Base-by-base conservation (phyloP, 2,329 filamentous ascomycete species). In the Truncatella angustata region DNA sequence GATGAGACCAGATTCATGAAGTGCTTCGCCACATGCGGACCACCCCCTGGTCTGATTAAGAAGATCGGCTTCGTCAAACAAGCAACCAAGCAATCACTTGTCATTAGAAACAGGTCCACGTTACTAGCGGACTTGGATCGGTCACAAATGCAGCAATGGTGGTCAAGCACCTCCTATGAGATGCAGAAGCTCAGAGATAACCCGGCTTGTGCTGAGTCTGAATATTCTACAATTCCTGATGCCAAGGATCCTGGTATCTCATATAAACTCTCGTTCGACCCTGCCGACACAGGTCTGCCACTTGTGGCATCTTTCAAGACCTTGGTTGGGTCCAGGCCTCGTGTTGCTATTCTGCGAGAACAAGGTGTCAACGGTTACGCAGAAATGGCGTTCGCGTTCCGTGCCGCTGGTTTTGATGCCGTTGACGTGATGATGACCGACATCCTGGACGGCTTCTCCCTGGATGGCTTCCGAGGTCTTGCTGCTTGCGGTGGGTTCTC, bases 311-410 rank as follows among this genome's bases (percentile, higher is more conserved):
- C 80, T 54, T 73, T 91, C 52, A 80, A 82, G 35, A 64, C 62
- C 9, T 34, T 50, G 18, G 60, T 71, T 55, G 53, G 55, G 26
- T 52, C 54, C 24, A 53, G 53, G 21, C 50, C 55, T 18, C 84
- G 86, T 28, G 92, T 99, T 21, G 94, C 94, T 39, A 96, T 99
- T 61, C 84, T 99, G 20, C 83, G 94, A 65, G 94, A 97, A 70
- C 91, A 97, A 70, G 94, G 94, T 68, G 90, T 96, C 60, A 97
- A 99, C 73, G 90, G 92, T 37, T 85, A 97, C 63, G 86, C 91
- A n/a, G 94, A 99, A 70, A 96, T 99, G 90, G 94, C 94, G 1
- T 97, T 96, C 65, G 91, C 92, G 45, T 97, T 97, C 79, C 86
- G 88, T 58, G 85, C 86, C 32, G 93, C 94, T 39, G 93, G 93